A percentile compares a stretch with the other conserved stretches of the same genome.
Evolutionary conservation across 371 early-diverging fungal species (phyloP).

Genomic region (Mucor piriformis): DNA sequence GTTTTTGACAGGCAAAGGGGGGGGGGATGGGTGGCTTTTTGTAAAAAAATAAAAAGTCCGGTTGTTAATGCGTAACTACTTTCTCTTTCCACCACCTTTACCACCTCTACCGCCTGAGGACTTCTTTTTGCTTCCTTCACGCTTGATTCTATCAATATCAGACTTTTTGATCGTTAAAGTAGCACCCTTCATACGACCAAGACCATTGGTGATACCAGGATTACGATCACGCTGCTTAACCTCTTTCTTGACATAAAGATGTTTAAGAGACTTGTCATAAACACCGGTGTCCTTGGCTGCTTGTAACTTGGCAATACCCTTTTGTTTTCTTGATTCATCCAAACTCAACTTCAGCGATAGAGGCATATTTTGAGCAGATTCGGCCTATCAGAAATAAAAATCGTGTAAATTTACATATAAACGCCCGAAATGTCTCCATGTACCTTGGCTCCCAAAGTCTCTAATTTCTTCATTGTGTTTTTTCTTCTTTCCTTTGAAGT

Average conservation of each 20-base stretch:
- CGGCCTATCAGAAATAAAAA: conserved; percentile 2
- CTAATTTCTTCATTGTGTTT: conserved; percentile 46
- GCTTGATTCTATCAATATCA: conserved; percentile 33
- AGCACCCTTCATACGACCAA: conserved; percentile 51
- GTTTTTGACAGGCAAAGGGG: neutral
- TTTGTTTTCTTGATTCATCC: conserved; percentile 29
- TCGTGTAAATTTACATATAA: neutral
- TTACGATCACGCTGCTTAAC: conserved; percentile 41
- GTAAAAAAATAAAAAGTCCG: neutral
- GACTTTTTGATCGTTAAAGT: conserved; percentile 37
- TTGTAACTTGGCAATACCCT: conserved; percentile 28
- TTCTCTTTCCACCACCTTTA: conserved; percentile 7
- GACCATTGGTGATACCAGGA: conserved; percentile 48
- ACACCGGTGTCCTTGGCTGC: conserved; percentile 51
- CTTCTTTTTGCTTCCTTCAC: conserved; percentile 31
- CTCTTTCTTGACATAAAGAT: conserved; percentile 44
- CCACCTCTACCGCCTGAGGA: neutral
- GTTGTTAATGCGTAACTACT: neutral
- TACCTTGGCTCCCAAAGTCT: conserved; percentile 47
- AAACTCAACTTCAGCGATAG: conserved; percentile 35
- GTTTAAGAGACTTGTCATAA: conserved; percentile 48
- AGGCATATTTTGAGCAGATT: conserved; percentile 28
- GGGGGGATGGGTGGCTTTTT: neutral
- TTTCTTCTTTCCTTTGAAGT: conserved; percentile 46
- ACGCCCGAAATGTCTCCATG: neutral